A percentile compares a stretch with the other conserved stretches of the same genome.
Conservation (phyloP, 306 rosid genomes). For the Rosa multiflora region DNA sequence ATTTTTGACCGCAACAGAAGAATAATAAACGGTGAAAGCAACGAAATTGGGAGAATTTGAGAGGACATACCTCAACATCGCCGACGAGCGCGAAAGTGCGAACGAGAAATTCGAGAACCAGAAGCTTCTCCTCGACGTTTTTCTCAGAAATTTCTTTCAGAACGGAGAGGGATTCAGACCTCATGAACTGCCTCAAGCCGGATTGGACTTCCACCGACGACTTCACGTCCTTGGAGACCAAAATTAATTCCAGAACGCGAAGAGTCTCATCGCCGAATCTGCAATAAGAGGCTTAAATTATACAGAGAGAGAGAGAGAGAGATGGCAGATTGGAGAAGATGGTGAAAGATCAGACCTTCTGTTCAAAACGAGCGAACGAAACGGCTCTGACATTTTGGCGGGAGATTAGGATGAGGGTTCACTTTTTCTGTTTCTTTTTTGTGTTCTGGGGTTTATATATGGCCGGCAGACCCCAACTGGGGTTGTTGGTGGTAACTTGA, state of each 20-base stretch:
- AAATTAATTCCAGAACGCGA: slow-evolving; percentile 48
- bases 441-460: neutral
- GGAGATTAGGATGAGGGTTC: slow-evolving; percentile 10
- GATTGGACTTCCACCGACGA: slow-evolving; percentile 49
- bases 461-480: neutral
- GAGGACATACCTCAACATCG: slow-evolving; percentile 54
- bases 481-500: neutral
- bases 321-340: slow-evolving; percentile 8
- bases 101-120: slow-evolving; percentile 68
- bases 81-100: slow-evolving; percentile 67
- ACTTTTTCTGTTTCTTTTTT: neutral
- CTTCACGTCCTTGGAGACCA: slow-evolving; percentile 53
- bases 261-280: slow-evolving; percentile 54
- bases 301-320: neutral
- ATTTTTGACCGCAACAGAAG: neutral
- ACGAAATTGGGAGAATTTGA: neutral
- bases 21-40: neutral
- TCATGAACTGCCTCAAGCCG: slow-evolving; percentile 43
- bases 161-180: slow-evolving; percentile 48
- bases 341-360: slow-evolving; percentile 38
- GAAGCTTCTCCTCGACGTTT: slow-evolving; percentile 57
- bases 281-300: neutral
- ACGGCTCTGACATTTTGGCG: slow-evolving; percentile 52
- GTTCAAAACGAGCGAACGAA: slow-evolving; percentile 45
- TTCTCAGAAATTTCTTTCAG: slow-evolving; percentile 47